phyloP scores from a whole-genome alignment of 371 early-diverging fungal species.

The Mycotypha africana region DNA sequence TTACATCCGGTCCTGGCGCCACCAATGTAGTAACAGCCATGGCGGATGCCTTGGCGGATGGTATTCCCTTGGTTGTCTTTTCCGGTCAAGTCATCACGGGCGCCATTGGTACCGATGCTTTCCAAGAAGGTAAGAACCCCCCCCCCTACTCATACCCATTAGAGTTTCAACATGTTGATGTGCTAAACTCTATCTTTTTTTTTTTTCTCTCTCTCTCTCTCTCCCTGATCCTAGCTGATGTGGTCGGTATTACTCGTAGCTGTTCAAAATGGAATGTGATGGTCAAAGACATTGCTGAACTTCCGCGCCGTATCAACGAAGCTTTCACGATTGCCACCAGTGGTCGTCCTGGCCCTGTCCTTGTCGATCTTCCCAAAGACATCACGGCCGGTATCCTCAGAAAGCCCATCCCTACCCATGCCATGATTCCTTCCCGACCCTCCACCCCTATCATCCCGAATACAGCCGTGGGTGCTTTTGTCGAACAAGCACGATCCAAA shows the following conservation, averaged over 20 bases:
- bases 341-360: conserved; percentile 96
- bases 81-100: conserved; percentile 91
- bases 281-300: conserved; percentile 93
- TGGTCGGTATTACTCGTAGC: conserved; percentile 91
- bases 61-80: conserved; percentile 93
- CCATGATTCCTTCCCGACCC: conserved; percentile 62
- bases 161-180: too few species aligned
- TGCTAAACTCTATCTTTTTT: not conserved
- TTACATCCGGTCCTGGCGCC: conserved; percentile 97
- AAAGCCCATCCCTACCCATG: conserved; percentile 73
- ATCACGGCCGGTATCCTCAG: conserved; percentile 88
- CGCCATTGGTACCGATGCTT: conserved; percentile 94
- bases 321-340: conserved; percentile 94
- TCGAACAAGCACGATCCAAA: conserved; percentile 43
- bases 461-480: conserved; percentile 40
- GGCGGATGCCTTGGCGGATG: conserved; percentile 95
- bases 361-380: conserved; percentile 97
- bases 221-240: conserved; percentile 64
- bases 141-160: not conserved
- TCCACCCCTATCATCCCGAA: conserved; percentile 46
- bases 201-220: not conserved
- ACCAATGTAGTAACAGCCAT: conserved; percentile 96
- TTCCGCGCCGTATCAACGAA: conserved; percentile 95
- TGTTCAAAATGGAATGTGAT: conserved; percentile 98
- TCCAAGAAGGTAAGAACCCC: conserved; percentile 84